Base-by-base conservation (phyloP, 2,329 filamentous ascomycete species). In the Arthroderma sp. region DNA sequence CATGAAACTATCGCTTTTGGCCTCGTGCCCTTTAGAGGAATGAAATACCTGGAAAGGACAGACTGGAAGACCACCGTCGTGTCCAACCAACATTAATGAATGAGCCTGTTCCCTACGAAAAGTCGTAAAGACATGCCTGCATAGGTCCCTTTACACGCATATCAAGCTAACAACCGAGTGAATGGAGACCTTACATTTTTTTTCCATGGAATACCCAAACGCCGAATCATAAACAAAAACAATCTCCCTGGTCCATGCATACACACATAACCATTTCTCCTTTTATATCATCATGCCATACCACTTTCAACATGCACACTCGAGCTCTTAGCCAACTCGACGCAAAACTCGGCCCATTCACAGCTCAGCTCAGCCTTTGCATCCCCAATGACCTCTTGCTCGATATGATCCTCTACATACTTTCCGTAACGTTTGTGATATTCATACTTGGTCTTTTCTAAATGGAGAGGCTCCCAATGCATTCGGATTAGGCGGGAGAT, bases 381-480 rank as follows among this genome's bases (percentile, higher is more conserved):
- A 4, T 54, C 53, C 1, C 81, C 78, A 50, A 75, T 78, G 0
- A 85, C 84, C 36, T 83, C 83, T 43, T 87, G 83, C 40, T 77
- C 75, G 33, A 98, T 78, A 37, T 85, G 85, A 38, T 85, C 79
- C 57, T 86, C 78, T 50, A 96, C 72, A 38, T 82, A 76, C 42
- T 74, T 68, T 4, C 75, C 73, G 62, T 95, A 95, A 49, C 87
- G 80, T 49, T 81, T 78, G 46, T 77, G 73, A 63, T 87, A 98
- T 50, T 87, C 84, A 30, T 68, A 66, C 71, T 93, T 93, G 44
- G 96, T 78, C 15, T 75, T 74, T 47, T 80, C 76, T 66, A 96
- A 73, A 63, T 96, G 89, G 50, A 75, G 66, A 4, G 82, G 76
- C 57, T 96, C 88, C 91, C 91, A 96, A 65, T 96, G 91, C 61